Evolutionary conservation across 192 early-diverging fungal genomes (phyloP).

Genomic region (Dispira simplex): DNA sequence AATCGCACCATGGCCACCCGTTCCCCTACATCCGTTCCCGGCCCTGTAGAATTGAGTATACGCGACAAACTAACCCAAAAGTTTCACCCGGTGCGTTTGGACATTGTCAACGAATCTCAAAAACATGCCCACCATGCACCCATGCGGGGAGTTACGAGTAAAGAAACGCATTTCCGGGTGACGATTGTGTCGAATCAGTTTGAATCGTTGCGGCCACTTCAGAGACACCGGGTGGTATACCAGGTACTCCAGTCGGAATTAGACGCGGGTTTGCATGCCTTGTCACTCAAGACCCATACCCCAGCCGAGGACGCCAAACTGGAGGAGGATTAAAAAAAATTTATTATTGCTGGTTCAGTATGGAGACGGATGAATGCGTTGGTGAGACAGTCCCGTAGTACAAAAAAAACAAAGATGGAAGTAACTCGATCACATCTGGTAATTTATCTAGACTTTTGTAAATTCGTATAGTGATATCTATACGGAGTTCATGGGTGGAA

Average conservation of each 20-base stretch:
- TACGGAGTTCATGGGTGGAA: no score
- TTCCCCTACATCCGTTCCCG: not conserved
- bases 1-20: no score
- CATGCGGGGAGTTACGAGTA: constrained; percentile 61
- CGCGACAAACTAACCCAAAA: constrained; percentile 19
- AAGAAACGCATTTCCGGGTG: constrained; percentile 74
- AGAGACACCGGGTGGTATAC: constrained; percentile 57
- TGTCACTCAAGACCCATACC: constrained; percentile 65
- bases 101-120: constrained; percentile 64
- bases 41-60: constrained; percentile 2
- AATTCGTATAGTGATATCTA: no score
- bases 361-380: no score
- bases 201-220: constrained; percentile 23
- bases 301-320: constrained; percentile 30
- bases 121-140: constrained; percentile 71
- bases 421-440: no score
- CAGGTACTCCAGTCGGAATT: constrained; percentile 51
- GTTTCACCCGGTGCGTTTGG: constrained; percentile 38
- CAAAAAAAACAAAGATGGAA: no score
- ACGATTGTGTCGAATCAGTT: constrained; percentile 57
- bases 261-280: constrained; percentile 58
- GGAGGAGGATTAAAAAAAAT: no score
- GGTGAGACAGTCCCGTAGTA: no score
- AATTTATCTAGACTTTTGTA: no score
- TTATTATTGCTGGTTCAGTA: no score